Base-by-base conservation (phyloP, 169 alveolate genomes). In the Eimeria falciformis region DNA sequence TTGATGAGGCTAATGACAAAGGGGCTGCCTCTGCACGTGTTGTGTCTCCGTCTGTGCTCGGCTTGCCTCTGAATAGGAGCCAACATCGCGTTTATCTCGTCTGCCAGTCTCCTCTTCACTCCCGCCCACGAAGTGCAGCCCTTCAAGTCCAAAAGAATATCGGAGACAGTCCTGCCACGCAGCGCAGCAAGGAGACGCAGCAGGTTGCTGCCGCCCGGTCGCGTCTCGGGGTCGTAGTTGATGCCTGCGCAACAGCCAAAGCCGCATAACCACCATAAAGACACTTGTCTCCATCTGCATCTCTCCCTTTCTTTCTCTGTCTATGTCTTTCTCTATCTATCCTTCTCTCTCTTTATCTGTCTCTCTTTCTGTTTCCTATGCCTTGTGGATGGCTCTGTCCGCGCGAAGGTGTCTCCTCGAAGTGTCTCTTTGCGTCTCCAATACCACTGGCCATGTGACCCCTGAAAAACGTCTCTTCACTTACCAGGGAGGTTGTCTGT, bases 401-500 rank as follows among this genome's bases (percentile, higher is more conserved):
- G n/a, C n/a, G n/a, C n/a, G n/a, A n/a, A n/a, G n/a, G n/a, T n/a
- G n/a, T n/a, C n/a, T n/a, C n/a, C n/a, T n/a, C n/a, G n/a, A n/a
- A n/a, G n/a, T n/a, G n/a, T n/a, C n/a, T n/a, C n/a, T n/a, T n/a
- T n/a, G n/a, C n/a, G n/a, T n/a, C n/a, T n/a, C n/a, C n/a, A n/a
- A n/a, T n/a, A n/a, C n/a, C n/a, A n/a, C n/a, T n/a, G n/a, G n/a
- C n/a, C n/a, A n/a, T n/a, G n/a, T n/a, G n/a, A n/a, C n/a, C n/a
- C n/a, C n/a, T n/a, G n/a, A n/a, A n/a, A n/a, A n/a, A n/a, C n/a
- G n/a, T n/a, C n/a, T n/a, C 66, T 37, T 45, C 14, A 12, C 81
- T 33, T 37, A 69, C 92, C 92, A 11, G 47, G 83, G 7, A 23
- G 5, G 21, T 29, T 47, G 62, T 85, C 92, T 6, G 92, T 85